These are phyloP conservation scores for Ascochyta koolunga DNA, from an alignment of 2,329 filamentous ascomycete genomes.

Conservation along the genomic window DNA sequence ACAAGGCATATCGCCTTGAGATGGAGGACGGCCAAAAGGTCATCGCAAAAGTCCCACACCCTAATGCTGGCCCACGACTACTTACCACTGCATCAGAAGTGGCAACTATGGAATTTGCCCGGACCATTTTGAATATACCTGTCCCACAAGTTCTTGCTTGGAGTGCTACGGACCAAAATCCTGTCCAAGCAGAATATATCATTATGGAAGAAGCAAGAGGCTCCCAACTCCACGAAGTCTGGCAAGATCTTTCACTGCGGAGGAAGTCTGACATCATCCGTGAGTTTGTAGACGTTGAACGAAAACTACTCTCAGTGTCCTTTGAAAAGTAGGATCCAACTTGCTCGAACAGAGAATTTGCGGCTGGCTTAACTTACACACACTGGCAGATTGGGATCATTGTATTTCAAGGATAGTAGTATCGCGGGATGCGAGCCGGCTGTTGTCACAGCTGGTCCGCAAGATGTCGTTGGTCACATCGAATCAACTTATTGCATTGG, in stretches of 20 bases:
- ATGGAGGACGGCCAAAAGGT: constrained; percentile 27
- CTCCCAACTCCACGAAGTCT: constrained; percentile 29
- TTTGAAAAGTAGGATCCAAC: constrained; percentile 33
- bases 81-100: constrained; percentile 19
- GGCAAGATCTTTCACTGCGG: constrained; percentile 27
- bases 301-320: constrained; percentile 33
- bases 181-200: constrained; percentile 39
- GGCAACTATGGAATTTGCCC: constrained; percentile 20
- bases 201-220: constrained; percentile 40
- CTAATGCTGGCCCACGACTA: constrained; percentile 24
- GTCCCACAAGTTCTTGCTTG: constrained; percentile 34
- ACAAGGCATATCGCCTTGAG: constrained; percentile 26
- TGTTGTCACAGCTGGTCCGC: constrained; percentile 22
- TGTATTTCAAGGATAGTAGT: constrained; percentile 31
- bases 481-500: constrained; percentile 30
- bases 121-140: constrained; percentile 25
- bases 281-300: constrained; percentile 39
- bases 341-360: constrained; percentile 27
- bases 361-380: constrained; percentile 21
- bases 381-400: constrained; percentile 21
- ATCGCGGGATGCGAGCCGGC: constrained; percentile 41
- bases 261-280: constrained; percentile 29
- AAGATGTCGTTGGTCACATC: constrained; percentile 21
- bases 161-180: constrained; percentile 29
- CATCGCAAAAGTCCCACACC: constrained; percentile 29